These are phyloP conservation scores for Hypomyces perniciosus DNA, from an alignment of 2,329 filamentous ascomycete species.

Conservation along the genomic window DNA sequence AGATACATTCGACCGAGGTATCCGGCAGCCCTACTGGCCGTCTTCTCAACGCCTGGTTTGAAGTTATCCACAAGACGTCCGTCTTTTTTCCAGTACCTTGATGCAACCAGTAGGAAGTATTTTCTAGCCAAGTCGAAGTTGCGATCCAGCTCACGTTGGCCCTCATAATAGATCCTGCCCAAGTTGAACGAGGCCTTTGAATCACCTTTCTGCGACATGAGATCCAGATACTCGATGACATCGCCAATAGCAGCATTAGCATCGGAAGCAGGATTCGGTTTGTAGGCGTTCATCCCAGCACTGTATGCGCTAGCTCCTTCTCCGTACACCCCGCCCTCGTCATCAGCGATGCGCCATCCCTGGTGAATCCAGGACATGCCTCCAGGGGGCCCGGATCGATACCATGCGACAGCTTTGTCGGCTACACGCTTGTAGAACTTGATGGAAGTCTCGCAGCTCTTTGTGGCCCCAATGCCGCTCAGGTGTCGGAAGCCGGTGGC, in stretches of 20 bases:
- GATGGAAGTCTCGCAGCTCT: conserved; percentile 78
- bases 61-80: conserved; percentile 67
- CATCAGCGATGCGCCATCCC: conserved; percentile 81
- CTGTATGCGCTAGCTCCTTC: conserved; percentile 89
- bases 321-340: conserved; percentile 86
- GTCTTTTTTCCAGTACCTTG: conserved; percentile 74
- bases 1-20: conserved; percentile 87
- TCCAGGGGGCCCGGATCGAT: conserved; percentile 83
- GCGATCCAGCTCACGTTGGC: conserved; percentile 65
- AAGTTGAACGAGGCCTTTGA: conserved; percentile 81
- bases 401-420: conserved; percentile 85
- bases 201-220: conserved; percentile 86
- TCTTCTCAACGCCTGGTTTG: conserved; percentile 65
- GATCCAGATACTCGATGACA: conserved; percentile 86
- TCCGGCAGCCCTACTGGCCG: conserved; percentile 76
- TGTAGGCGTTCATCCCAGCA: conserved; percentile 74
- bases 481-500: conserved; percentile 83
- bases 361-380: conserved; percentile 73
- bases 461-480: conserved; percentile 75
- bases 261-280: conserved; percentile 67
- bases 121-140: conserved; percentile 69
- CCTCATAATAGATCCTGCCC: conserved; percentile 83
- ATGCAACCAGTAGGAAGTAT: conserved; percentile 75
- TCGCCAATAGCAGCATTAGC: conserved; percentile 85
- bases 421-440: conserved; percentile 91